Base-by-base conservation (phyloP, 352 stramenopile genomes). In the Pythium myriotylum region DNA sequence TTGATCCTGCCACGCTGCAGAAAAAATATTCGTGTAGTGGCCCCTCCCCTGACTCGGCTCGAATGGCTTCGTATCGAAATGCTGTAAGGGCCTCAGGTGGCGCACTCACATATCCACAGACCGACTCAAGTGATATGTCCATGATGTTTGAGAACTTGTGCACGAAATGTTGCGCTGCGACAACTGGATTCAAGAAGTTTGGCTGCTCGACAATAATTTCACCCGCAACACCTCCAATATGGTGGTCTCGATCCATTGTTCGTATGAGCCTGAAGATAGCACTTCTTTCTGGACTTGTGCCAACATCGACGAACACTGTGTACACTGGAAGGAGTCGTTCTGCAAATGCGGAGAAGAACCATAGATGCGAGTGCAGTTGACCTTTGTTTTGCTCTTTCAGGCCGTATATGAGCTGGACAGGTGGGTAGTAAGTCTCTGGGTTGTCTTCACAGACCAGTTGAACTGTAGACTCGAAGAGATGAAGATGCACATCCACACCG, bases 291-390 rank as follows among this genome's bases (percentile, higher is more conserved):
- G 74, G 77, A 22, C 76, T 74, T 14, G 73, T 80, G 17, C 77
- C 77, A 2, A 77, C 72, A n/a, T 84, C 77, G 20, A 86, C 56
- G 0, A 86, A 54, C 8, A 84, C 68, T 0, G 73, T 82, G 65
- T 86, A 86, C 35, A 51, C 79, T 0, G 77, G 77, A 35, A 80
- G 57, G 2, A 86, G 57, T 45, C 84, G 77, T 54, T 83, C 75
- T n/a, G 70, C 65, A 42, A 86, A 86, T 17, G 70, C 77, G 43
- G 76, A 84, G 54, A 84, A 86, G 58, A 84, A 84, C 77, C 74
- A 86, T 20, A 82, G 24, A 47, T 84, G 77, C 23, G 74, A 83
- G 60, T 83, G 72, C 14, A 86, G 62, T 53, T 84, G 79, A 58
- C 77, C 74, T 14, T 62, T 67, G 22, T 80, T 81, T 56, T 74